These are phyloP conservation scores for Cladosporium colombiae DNA, from an alignment of 2,329 filamentous ascomycete species.

Conservation along the genomic window DNA sequence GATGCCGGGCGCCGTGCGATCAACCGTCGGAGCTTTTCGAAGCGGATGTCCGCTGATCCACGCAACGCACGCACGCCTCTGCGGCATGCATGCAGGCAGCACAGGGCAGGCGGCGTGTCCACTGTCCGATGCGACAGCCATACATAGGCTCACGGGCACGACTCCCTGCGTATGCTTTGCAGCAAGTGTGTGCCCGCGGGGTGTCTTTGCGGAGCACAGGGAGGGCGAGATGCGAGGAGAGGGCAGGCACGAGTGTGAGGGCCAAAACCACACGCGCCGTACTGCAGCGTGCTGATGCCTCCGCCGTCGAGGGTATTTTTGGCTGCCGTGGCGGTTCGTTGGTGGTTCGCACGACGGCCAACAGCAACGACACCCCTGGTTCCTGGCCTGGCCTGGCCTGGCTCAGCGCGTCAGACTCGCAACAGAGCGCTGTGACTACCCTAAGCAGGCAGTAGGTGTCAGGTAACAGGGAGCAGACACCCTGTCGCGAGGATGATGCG, in stretches of 20 bases:
- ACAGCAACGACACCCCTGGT: slow-evolving; percentile 4
- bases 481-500: slow-evolving; percentile 12
- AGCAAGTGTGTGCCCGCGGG: slow-evolving; percentile 8
- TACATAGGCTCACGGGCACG: slow-evolving; percentile 7
- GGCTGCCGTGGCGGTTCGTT: background rate
- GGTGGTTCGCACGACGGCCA: slow-evolving; percentile 7
- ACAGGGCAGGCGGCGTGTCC: slow-evolving; percentile 18
- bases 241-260: background rate
- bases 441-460: background rate
- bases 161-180: slow-evolving; percentile 11
- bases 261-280: background rate
- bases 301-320: slow-evolving; percentile 17
- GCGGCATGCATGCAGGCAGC: slow-evolving; percentile 16
- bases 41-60: slow-evolving; percentile 17
- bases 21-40: slow-evolving; percentile 18
- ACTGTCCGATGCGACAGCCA: slow-evolving; percentile 7
- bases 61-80: slow-evolving; percentile 5
- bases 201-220: slow-evolving; percentile 5
- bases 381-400: slow-evolving; percentile 18
- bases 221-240: background rate
- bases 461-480: background rate
- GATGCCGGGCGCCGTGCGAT: slow-evolving; percentile 18
- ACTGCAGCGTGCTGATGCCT: slow-evolving; percentile 5
- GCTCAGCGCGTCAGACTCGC: slow-evolving; percentile 11
- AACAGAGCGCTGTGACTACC: background rate